A percentile compares a stretch with the other conserved stretches of the same genome.
Conservation (phyloP, 2,329 filamentous ascomycete species). For the Aureobasidium melanogenum region DNA sequence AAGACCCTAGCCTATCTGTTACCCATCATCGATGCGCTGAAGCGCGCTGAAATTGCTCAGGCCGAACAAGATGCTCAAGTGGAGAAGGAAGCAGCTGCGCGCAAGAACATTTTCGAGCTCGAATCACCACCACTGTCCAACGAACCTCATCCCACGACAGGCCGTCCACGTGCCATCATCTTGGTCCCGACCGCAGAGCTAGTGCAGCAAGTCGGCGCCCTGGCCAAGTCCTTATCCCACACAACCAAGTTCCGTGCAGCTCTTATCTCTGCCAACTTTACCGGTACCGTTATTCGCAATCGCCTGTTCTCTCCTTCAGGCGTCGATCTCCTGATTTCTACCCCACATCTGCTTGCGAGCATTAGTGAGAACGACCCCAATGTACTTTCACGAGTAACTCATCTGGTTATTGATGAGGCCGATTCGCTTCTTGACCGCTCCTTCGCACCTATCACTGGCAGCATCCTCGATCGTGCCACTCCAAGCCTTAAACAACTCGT, state of each 20-base stretch:
- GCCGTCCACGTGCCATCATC: constrained; percentile 73
- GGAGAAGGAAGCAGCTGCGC: constrained; percentile 31
- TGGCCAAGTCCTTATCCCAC: constrained; percentile 78
- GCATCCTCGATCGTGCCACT: constrained; percentile 70
- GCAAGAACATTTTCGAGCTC: constrained; percentile 51
- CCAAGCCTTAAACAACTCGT: constrained; percentile 80
- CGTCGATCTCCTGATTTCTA: constrained; percentile 78
- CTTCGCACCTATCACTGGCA: constrained; percentile 73
- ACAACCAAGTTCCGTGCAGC: constrained; percentile 78
- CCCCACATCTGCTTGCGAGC: constrained; percentile 79
- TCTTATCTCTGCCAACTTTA: constrained; percentile 69
- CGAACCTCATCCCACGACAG: constrained; percentile 63
- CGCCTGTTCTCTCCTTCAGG: constrained; percentile 73
- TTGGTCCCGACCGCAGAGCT: constrained; percentile 89
- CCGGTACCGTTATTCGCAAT: constrained; percentile 70
- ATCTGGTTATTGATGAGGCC: constrained; percentile 88
- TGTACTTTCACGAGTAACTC: constrained; percentile 79
- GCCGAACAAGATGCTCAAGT: constrained; percentile 38
- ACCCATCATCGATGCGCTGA: constrained; percentile 76
- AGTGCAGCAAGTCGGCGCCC: constrained; percentile 72
- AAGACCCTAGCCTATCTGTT: constrained; percentile 92
- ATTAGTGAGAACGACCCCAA: constrained; percentile 87
- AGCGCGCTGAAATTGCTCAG: constrained; percentile 50
- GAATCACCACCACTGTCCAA: constrained; percentile 49
- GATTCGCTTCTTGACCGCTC: constrained; percentile 92